Evolutionary conservation across 352 stramenopile genomes (phyloP).

Genomic region (Globisporangium paddicum): DNA sequence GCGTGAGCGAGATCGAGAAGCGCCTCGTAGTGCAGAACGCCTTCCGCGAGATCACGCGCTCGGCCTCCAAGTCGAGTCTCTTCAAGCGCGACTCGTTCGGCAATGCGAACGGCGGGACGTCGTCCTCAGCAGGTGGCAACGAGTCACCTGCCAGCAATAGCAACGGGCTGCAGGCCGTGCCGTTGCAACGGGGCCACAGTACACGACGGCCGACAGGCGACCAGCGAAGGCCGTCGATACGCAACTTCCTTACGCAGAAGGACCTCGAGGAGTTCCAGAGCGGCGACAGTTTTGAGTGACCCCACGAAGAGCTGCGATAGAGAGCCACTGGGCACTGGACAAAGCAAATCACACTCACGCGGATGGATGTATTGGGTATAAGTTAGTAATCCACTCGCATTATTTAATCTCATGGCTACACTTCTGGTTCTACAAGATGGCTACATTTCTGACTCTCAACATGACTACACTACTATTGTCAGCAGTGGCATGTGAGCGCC

Average conservation of each 20-base stretch:
- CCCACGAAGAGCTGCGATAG: background rate
- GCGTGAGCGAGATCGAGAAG: conserved; percentile 43
- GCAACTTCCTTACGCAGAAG: conserved; percentile 50
- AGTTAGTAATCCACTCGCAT: background rate
- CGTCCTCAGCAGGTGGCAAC: background rate
- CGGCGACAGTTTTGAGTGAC: conserved; percentile 26
- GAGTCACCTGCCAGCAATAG: background rate
- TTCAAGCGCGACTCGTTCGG: conserved; percentile 15
- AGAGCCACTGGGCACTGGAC: background rate
- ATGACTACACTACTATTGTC: background rate
- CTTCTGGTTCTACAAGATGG: background rate
- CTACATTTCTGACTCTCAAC: background rate
- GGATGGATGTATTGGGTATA: background rate
- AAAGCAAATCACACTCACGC: background rate
- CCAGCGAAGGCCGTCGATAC: conserved; percentile 41
- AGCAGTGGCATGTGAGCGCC: conserved; percentile 49
- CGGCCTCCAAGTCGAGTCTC: conserved; percentile 14
- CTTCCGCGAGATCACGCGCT: conserved; percentile 37
- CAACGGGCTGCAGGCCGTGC: background rate
- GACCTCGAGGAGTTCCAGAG: conserved; percentile 59
- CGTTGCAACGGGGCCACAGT: background rate
- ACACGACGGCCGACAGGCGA: conserved; percentile 5
- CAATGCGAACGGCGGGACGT: background rate
- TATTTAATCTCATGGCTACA: conserved; percentile 2
- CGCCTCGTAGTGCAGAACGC: conserved; percentile 40